Base-by-base conservation (phyloP, 139 green algal species). In the Chlorella sp. region DNA sequence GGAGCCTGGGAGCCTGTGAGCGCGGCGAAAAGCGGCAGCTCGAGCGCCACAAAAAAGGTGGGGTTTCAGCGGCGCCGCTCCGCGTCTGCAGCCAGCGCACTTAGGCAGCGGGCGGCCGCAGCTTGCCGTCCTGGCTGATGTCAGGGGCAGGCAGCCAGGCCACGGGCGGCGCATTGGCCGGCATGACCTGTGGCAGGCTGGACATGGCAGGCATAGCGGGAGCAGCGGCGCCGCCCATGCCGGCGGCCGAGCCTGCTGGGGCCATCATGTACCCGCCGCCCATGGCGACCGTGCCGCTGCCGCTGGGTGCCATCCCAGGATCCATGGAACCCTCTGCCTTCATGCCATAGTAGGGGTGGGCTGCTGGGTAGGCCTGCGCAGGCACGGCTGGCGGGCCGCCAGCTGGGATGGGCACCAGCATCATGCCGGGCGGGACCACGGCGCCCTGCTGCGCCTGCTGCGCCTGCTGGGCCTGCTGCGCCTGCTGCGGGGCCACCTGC, bases 141-240 rank as follows among this genome's bases (percentile, higher is more conserved):
- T 90, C 76, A 32, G 86, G 70, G 26, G 86, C 81, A 30, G 86
- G 86, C 73, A 90, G 73, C 86, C 86, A 90, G 36, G 72, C 30
- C 19, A 73, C 30, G 54, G 73, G 36, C 30, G 72, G 74, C n/a
- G 82, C 82, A 7, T 80, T 70, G 68, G 51, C 9, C 6, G 81
- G 81, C 48, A 80, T 51, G 32, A 74, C 32, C 20, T 69, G 48
- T 24, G 54, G 68, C 22, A 76, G 41, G 13, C 76, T 60, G 51
- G 13, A 11, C 51, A 60, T 24, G 4, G 51, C 54, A 8, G 75
- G 34, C 48, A 34, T n/a, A n/a, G n/a, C n/a, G n/a, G n/a, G n/a
- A n/a, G n/a, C 48, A 19, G 60, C 30, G 7, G 28, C 60, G 32
- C 20, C 30, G 40, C 17, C 60, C 34, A 30, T 32, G 41, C 56